Base-by-base conservation (phyloP, 805 yeast genomes). In the Candida boidinii region DNA sequence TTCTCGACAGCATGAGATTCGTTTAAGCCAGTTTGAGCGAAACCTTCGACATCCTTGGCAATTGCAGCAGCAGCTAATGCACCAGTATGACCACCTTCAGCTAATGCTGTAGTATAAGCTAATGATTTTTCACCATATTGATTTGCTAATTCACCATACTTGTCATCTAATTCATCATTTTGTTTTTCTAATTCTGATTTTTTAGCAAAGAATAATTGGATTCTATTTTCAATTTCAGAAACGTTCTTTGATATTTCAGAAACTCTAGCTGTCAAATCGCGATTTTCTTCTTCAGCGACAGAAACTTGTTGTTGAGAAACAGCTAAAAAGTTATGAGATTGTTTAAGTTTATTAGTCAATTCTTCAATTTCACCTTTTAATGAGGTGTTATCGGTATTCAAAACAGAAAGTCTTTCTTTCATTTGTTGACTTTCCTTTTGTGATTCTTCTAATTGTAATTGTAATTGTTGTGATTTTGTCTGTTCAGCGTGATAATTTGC, bases 401-500 rank as follows among this genome's bases (percentile, higher is more conserved):
- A 58, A 19, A 58, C 57, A 11, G 80, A 77, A 34, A 88, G 66
- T 41, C 71, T 71, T 45, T 83, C 94, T 46, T 79, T 84, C 46
- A 82, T 59, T 4, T 69, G 49, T 12, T 72, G 63, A 42, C 81
- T 84, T 44, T 73, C 71, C 48, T 73, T 70, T 56, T 83, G 88
- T n/a, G 80, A 68, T 30, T 70, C 72, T 34, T 79, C 84, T 29
- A 79, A 63, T 14, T 70, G 67, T 4, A 66, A 51, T 45, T 80
- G 82, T 33, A 78, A 60, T 28, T 70, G 72, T 42, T 73, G 75
- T 41, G 80, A 64, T 41, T 80, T 76, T 1, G 74, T 53, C 38
- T 84, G 82, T 29, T 79, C 68, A 5, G 82, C 76, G 53, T 83
- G 80, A 46, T 72, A 70, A 45, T 73, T 80, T 9, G 94, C 94